These are phyloP conservation scores for Aureobasidium namibiae DNA, from an alignment of 2,329 filamentous ascomycete genomes.

Conservation along the genomic window DNA sequence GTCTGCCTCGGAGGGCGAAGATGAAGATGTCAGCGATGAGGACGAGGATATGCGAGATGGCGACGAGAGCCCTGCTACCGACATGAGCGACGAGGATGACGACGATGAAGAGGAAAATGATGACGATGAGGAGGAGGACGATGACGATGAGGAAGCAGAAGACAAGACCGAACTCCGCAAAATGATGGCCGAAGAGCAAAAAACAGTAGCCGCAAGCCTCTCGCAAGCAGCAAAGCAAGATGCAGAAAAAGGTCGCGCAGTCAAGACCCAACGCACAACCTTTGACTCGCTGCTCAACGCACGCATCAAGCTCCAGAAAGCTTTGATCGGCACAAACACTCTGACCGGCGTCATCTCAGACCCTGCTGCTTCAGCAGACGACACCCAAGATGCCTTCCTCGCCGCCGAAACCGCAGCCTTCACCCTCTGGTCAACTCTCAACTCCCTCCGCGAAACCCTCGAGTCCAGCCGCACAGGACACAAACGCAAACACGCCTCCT, in stretches of 20 bases:
- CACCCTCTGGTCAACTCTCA: slow-evolving; percentile 74
- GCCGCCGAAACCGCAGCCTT: slow-evolving; percentile 81
- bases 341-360: slow-evolving; percentile 36
- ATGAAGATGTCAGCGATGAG: slow-evolving; percentile 19
- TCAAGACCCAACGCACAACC: slow-evolving; percentile 74
- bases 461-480: slow-evolving; percentile 44
- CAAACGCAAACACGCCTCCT: slow-evolving; percentile 49
- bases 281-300: slow-evolving; percentile 87
- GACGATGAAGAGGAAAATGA: slow-evolving; percentile 26
- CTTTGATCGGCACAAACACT: slow-evolving; percentile 72
- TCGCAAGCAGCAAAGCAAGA: slow-evolving; percentile 65
- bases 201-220: slow-evolving; percentile 55
- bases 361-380: slow-evolving; percentile 26
- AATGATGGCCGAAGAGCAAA: slow-evolving; percentile 61
- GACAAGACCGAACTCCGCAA: slow-evolving; percentile 54
- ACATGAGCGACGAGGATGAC: slow-evolving; percentile 37
- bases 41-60: slow-evolving; percentile 22
- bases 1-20: slow-evolving; percentile 23
- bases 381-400: slow-evolving; percentile 45
- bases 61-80: slow-evolving; percentile 36
- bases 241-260: slow-evolving; percentile 73
- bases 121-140: slow-evolving; percentile 29
- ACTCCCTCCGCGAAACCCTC: slow-evolving; percentile 57
- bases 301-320: slow-evolving; percentile 88
- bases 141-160: slow-evolving; percentile 29